Base-by-base conservation (phyloP, 352 stramenopile genomes). In the Phytophthora pluvialis region DNA sequence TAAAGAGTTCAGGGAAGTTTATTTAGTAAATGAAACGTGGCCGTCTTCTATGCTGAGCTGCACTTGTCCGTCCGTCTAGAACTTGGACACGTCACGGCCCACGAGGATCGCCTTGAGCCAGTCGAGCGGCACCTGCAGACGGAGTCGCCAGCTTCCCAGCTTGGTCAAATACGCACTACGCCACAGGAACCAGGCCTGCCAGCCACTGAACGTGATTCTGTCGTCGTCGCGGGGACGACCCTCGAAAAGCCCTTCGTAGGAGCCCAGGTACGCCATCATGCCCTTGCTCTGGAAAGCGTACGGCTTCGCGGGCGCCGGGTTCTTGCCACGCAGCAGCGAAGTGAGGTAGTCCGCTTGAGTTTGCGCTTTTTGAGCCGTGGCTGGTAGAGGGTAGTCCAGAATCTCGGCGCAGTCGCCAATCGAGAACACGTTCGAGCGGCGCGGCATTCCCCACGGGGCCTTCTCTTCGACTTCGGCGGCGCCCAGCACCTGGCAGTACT, bases 101-200 rank as follows among this genome's bases (percentile, higher is more conserved):
- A 99, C 98, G 12, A 99, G 66, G n/a, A 98, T 84, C 13, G 89
- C 84, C 81, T 99, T 99, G 67, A 99, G 93, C 96, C 97, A 99
- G 77, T 99, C 96, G 68, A 99, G 91, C 4, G 97, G 96, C 67
- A 99, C 97, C 57, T 98, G 79, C 63, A 98, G 82, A 55, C 95
- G 97, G 70, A 98, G 90, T 18, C 91, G 83, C 88, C 84, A 95
- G 52, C 86, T 97, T 31, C 97, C 86, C 40, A 98, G 93, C 73
- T 98, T 98, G 36, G 97, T 98, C 60, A 97, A 82, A 71, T 99
- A 99, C 38, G 94, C 97, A 53, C 88, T 97, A 66, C 95, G 83
- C 95, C 97, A 99, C 33, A 97, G 79, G 40, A 97, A 83, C 73
- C 94, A 97, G 4, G 94, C 94, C 39, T 92, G 67, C 64, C 97